Base-by-base conservation (phyloP, 78 protist species). In the Cavenderia fasciculata region DNA sequence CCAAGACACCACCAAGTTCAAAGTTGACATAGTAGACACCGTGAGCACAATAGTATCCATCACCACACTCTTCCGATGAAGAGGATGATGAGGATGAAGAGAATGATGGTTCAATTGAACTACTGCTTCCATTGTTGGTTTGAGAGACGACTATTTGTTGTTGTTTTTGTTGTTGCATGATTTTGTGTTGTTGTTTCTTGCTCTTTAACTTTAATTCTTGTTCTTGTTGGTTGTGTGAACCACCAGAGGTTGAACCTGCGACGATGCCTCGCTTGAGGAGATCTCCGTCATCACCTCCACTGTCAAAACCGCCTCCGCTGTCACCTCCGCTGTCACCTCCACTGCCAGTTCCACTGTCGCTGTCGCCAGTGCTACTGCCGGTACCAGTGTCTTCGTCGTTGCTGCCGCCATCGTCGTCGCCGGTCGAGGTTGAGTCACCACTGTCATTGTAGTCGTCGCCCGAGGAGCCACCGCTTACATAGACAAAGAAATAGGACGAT, bases 401-500 rank as follows among this genome's bases (percentile, higher is more conserved):
- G 29, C 51, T 68, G 12, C n/a, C 61, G n/a, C 14, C 86, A 29
- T 33, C 73, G 1, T 16, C 70, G 27, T 27, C 70, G 0, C 33
- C 71, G 2, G 12, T 29, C 8, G 4, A 41, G 4, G 12, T 29
- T 8, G 4, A 21, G 38, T 40, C 47, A 16, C 75, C 87, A 77
- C 36, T 74, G 5, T 77, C 87, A n/a, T 61, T 63, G 16, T 44
- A 27, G 16, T 75, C 57, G 12, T 40, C 43, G n/a, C 33, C n/a
- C 4, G 41, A 44, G 16, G 73, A 36, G 4, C 65, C 62, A 4
- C 74, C 87, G 52, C 61, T 33, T 27, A 78, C 88, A 65, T 78
- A 78, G 18, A 78, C 44, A 33, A 78, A 78, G 54, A 65, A 78
- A 29, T 66, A 78, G 14, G 71, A 38, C 51, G 88, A 56, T 7